Conservation (phyloP, 2,329 filamentous ascomycete species). For the Penicillium sp. region DNA sequence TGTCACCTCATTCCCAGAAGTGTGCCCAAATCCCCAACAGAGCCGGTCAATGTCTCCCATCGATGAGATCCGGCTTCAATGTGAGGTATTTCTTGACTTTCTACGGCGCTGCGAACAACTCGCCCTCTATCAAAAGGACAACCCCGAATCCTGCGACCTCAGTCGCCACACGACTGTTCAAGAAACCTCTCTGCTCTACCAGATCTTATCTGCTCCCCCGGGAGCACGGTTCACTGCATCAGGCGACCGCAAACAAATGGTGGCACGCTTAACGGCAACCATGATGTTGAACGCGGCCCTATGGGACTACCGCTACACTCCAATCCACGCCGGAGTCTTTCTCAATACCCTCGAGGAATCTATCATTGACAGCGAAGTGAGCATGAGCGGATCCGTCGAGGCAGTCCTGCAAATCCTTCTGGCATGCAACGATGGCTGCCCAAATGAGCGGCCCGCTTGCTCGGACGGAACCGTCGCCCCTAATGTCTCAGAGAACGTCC, state of each 20-base stretch:
- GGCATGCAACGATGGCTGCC: constrained; percentile 31
- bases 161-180: constrained; percentile 31
- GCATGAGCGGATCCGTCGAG: constrained; percentile 39
- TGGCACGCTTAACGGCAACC: constrained; percentile 35
- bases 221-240: constrained; percentile 34
- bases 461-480: neutral
- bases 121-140: constrained; percentile 28
- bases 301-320: constrained; percentile 41
- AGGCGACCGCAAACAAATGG: constrained; percentile 40
- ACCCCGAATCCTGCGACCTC: constrained; percentile 15
- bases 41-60: constrained; percentile 15
- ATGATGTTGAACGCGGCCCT: constrained; percentile 41
- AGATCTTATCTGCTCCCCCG: constrained; percentile 35
- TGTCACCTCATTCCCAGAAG: constrained; percentile 5
- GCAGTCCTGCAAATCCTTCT: constrained; percentile 41
- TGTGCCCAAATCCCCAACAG: neutral
- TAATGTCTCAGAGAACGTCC: constrained; percentile 1
- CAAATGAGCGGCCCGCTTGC: constrained; percentile 1
- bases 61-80: constrained; percentile 37
- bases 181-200: constrained; percentile 30
- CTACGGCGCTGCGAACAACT: constrained; percentile 40
- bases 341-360: constrained; percentile 32
- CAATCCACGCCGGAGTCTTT: constrained; percentile 31
- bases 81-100: constrained; percentile 40
- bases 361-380: constrained; percentile 36